Base-by-base conservation (phyloP, 2,329 filamentous ascomycete genomes). In the Colletotrichum australisinense region DNA sequence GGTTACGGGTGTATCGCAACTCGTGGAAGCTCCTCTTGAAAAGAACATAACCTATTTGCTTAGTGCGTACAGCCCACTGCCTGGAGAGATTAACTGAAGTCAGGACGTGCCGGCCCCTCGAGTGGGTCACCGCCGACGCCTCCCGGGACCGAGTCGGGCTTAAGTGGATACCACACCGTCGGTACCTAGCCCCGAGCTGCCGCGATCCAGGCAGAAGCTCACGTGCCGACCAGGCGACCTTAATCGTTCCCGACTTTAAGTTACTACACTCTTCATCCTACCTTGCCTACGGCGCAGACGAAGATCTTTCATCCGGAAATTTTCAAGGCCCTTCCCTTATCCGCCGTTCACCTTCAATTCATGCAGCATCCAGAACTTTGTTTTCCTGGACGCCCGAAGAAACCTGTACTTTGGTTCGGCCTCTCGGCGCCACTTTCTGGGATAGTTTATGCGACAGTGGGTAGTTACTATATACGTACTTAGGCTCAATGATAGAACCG, bases 141-240 rank as follows among this genome's bases (percentile, higher is more conserved):
- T 52, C 35, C 46, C 65, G 59, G 59, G 42, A 5, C 69, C 58
- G 65, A 35, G 24, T 55, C 28, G 55, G 16, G 46, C 52, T 8
- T 35, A 42, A 35, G 65, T 69, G 69, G 69, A 11, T 35, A 63
- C 30, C 7, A 4, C 8, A 5, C 19, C 16, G 30, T 60, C 53
- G 58, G 42, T 24, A 28, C 24, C 42, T 38, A 12, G 42, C 19
- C 67, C 62, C 62, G 63, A 67, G 32, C 56, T 35, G 5, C 52
- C 12, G 53, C 62, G 24, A 55, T 59, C 49, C 16, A 72, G 69
- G 66, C 69, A 69, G 69, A 72, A 69, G 59, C 66, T 63, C 65
- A 72, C 69, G 66, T 69, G 66, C 66, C 24, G 12, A 22, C 19
- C 32, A 16, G 30, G 56, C 42, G 26, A 62, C 71, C 49, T 22